Conservation (phyloP, 208 protist genomes). For the Leptomonas pyrrhocoris region DNA sequence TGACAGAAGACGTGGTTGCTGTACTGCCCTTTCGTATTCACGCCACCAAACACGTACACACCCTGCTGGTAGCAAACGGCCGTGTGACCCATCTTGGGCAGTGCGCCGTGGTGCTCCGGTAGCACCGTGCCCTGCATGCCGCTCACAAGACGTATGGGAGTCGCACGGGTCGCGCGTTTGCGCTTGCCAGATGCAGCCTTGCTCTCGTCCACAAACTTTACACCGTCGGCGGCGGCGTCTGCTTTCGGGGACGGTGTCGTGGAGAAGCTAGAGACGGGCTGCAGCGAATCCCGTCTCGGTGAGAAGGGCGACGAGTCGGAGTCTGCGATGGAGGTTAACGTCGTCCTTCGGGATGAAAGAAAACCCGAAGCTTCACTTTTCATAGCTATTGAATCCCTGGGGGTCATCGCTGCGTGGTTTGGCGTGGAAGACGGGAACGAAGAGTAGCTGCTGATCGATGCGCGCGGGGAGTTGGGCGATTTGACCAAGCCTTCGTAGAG, state of each 20-base stretch:
- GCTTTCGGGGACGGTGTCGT: not conserved
- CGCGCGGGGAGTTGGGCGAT: not conserved
- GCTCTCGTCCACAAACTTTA: slow-evolving; percentile 2
- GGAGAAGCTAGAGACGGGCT: slow-evolving; percentile 10
- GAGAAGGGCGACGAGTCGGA: not conserved
- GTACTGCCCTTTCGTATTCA: slow-evolving; percentile 71
- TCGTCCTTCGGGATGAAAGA: not conserved
- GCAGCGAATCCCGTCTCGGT: not conserved
- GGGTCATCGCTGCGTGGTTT: not conserved
- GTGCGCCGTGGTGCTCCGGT: slow-evolving; percentile 65
- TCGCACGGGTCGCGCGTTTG: not conserved
- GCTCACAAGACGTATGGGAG: slow-evolving; percentile 28
- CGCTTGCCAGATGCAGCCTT: not conserved
- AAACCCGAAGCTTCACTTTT: not conserved
- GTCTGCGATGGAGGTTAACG: not conserved
- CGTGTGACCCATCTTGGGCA: slow-evolving; percentile 82
- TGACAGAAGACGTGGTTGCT: slow-evolving; percentile 67
- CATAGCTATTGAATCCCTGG: not conserved
- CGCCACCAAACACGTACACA: slow-evolving; percentile 84
- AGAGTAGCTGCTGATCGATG: not conserved
- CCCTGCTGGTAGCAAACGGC: slow-evolving; percentile 73
- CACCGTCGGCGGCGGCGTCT: not conserved
- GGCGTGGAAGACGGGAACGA: not conserved
- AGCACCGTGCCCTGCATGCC: slow-evolving; percentile 62
- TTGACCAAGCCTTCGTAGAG: not conserved